Base-by-base conservation (phyloP, 2,329 filamentous ascomycete species). In the Fusarium sp. region DNA sequence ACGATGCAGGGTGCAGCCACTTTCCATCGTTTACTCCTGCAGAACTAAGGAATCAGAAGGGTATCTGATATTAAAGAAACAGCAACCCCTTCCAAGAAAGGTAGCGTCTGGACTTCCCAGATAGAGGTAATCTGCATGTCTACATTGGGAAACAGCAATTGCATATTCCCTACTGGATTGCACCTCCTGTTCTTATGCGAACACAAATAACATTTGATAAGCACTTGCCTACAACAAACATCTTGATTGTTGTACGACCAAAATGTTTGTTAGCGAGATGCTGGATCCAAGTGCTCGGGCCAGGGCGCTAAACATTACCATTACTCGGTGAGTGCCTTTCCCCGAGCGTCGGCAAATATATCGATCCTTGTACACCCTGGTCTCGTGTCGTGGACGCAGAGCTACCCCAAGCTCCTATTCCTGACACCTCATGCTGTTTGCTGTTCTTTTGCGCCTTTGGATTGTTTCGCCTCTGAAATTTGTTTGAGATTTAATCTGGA, bases 361-460 rank as follows among this genome's bases (percentile, higher is more conserved):
- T 55, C 48, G 38, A 65, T 44, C 64, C 32, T 51, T 49, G 45
- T 58, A 51, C 46, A 59, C 58, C 67, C 53, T 57, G 67, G 67
- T 70, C 68, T 58, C 59, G 68, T 70, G 67, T 44, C 15, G 20
- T 51, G n/a, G 38, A 43, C 34, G 30, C 27, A 46, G 34, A 52
- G 48, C 64, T 61, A 51, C 58, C 64, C 68, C 68, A 62, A 69
- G 68, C 69, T 71, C 64, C 52, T 41, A 40, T 65, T 52, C 29
- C 30, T 60, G 60, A 62, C 62, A 46, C 43, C 29, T 44, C 54
- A 38, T 67, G 44, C 30, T 55, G 44, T 57, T 52, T 63, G 32
- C 25, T 59, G 48, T 56, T 47, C 24, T 51, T 29, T 57, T 57
- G 13, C 46, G 43, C 13, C 25, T 41, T 30, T 51, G 34, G 8